A percentile compares a stretch with the other conserved stretches of the same genome.
These are phyloP conservation scores for Rhodotorula sp. DNA, from an alignment of 1,284 basidiomycete genomes.

Conservation along the genomic window DNA sequence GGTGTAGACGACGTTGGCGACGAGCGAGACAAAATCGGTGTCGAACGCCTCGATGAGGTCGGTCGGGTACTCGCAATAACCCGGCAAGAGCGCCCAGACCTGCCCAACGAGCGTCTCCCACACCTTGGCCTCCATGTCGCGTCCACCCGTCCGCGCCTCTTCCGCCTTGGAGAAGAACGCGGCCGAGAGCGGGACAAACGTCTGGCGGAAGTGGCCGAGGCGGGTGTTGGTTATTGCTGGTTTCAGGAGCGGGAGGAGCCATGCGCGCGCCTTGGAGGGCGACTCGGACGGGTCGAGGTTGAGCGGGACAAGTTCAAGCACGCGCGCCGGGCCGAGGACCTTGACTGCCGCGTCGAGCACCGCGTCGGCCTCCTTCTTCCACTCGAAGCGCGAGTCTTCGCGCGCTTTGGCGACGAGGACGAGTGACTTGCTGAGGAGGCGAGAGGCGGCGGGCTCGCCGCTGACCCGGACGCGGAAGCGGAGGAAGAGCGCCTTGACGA, in stretches of 20 bases:
- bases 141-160: slow-evolving; percentile 70
- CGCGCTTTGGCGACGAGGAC: slow-evolving; percentile 72
- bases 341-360: slow-evolving; percentile 79
- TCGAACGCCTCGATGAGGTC: slow-evolving; percentile 72
- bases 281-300: slow-evolving; percentile 58
- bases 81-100: slow-evolving; percentile 72
- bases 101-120: slow-evolving; percentile 91
- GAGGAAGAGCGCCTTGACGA: slow-evolving; percentile 51
- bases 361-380: slow-evolving; percentile 82
- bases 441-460: slow-evolving; percentile 62
- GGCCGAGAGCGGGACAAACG: slow-evolving; percentile 92
- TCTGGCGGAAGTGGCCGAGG: slow-evolving; percentile 79
- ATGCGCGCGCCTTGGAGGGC: slow-evolving; percentile 61
- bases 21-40: slow-evolving; percentile 74
- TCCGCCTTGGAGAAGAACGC: slow-evolving; percentile 67
- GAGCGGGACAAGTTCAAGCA: slow-evolving; percentile 76
- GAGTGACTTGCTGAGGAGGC: slow-evolving; percentile 71
- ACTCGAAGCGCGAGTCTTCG: slow-evolving; percentile 77
- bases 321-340: slow-evolving; percentile 76
- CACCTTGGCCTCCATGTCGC: slow-evolving; percentile 77
- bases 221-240: slow-evolving; percentile 72
- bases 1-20: slow-evolving; percentile 85
- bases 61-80: slow-evolving; percentile 71
- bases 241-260: slow-evolving; percentile 85
- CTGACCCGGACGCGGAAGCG: slow-evolving; percentile 49